A percentile compares a stretch with the other conserved stretches of the same genome.
phyloP scores from a whole-genome alignment of 768 basidiomycete genomes.

The Gelatoporia subvermispora region DNA sequence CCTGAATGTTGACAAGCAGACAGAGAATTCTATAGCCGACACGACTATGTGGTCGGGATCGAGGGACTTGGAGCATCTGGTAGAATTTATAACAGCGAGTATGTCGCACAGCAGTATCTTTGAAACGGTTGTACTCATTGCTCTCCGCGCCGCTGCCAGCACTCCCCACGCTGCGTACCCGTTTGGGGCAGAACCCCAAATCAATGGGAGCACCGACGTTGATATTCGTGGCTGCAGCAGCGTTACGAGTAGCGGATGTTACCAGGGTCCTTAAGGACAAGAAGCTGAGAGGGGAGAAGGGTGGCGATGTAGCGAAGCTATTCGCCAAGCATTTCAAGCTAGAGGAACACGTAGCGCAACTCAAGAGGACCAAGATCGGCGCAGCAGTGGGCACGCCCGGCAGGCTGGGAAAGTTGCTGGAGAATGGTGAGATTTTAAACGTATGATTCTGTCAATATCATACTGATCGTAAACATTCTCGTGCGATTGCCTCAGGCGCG shows the following conservation, averaged over 20 bases:
- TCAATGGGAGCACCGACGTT: conserved; percentile 81
- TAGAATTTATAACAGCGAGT: conserved; percentile 77
- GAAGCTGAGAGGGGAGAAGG: conserved; percentile 70
- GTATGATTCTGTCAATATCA: neutral
- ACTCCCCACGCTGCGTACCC: conserved; percentile 60
- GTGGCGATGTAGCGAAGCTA: conserved; percentile 90
- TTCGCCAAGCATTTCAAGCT: conserved; percentile 95
- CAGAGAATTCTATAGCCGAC: conserved; percentile 71
- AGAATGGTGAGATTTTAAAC: conserved; percentile 45
- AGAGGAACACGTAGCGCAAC: conserved; percentile 78
- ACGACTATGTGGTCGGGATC: conserved; percentile 69
- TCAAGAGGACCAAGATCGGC: conserved; percentile 81
- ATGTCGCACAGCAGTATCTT: conserved; percentile 10
- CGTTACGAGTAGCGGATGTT: conserved; percentile 86
- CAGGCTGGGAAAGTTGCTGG: conserved; percentile 81
- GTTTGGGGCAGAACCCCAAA: conserved; percentile 73
- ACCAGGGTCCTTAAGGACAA: conserved; percentile 69
- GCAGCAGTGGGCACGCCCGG: conserved; percentile 91
- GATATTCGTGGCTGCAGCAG: conserved; percentile 82
- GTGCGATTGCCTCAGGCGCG: conserved; percentile 44
- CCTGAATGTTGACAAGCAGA: conserved; percentile 43
- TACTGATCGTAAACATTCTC: neutral
- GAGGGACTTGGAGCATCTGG: conserved; percentile 66
- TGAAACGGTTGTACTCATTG: neutral
- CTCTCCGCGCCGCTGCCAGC: conserved; percentile 34